These are phyloP conservation scores for Onygenales sp. DNA, from an alignment of 2,329 filamentous ascomycete genomes.

Conservation along the genomic window DNA sequence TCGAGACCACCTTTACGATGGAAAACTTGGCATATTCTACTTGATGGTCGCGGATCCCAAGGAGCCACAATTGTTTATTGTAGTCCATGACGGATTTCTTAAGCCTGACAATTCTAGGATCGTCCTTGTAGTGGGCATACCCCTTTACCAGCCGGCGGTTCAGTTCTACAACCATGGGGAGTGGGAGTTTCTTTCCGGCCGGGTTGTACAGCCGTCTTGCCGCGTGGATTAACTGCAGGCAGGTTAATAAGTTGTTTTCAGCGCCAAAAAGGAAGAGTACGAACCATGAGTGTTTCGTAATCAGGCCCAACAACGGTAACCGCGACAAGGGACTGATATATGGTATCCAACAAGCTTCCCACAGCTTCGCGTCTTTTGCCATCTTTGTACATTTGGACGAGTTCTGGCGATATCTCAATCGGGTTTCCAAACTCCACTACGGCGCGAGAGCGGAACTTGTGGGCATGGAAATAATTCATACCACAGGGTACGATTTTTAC, in stretches of 20 bases:
- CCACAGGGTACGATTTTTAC: conserved; percentile 92
- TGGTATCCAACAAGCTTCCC: conserved; percentile 70
- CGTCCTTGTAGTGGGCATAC: conserved; percentile 86
- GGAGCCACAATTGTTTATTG: conserved; percentile 73
- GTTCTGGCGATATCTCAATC: conserved; percentile 69
- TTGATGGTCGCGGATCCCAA: conserved; percentile 88
- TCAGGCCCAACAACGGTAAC: conserved; percentile 90
- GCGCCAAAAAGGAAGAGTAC: conserved; percentile 10
- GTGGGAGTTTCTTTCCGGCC: conserved; percentile 82
- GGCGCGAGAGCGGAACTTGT: conserved; percentile 94
- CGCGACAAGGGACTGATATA: conserved; percentile 73
- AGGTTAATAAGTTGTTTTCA: conserved; percentile 20
- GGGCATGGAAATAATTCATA: conserved; percentile 99
- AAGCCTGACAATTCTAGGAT: conserved; percentile 68
- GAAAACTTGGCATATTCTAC: conserved; percentile 85
- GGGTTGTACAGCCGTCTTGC: conserved; percentile 89
- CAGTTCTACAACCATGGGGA: conserved; percentile 87
- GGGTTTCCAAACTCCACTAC: conserved; percentile 92
- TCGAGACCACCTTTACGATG: conserved; percentile 62
- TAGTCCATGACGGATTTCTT: conserved; percentile 71
- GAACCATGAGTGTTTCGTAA: conserved; percentile 86
- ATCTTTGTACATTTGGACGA: conserved; percentile 76
- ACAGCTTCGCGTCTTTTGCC: conserved; percentile 82
- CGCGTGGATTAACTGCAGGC: conserved; percentile 69
- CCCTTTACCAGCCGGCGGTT: conserved; percentile 85